Conservation (phyloP, 441 rosid genomes). For the Gossypium schwendimanii region DNA sequence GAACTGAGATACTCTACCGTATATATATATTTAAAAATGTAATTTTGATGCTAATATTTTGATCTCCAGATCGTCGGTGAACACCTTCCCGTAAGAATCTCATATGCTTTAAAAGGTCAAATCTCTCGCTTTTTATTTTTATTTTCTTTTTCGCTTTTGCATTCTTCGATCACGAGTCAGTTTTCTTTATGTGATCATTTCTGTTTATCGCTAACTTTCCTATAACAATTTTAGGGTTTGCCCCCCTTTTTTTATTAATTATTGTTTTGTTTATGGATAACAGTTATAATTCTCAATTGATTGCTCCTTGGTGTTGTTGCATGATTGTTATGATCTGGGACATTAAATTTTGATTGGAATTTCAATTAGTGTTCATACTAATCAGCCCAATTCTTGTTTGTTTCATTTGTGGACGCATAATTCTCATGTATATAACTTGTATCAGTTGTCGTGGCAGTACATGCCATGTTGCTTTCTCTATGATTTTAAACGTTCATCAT, state of each 20-base stretch:
- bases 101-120: not conserved
- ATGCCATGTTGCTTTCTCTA: not conserved
- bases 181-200: not conserved
- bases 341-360: not conserved
- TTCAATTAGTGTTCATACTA: not conserved
- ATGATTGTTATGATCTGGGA: not conserved
- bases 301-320: not conserved
- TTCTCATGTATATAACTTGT: not conserved
- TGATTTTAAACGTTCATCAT: not conserved
- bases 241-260: not conserved
- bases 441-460: not conserved
- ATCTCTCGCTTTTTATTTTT: not conserved
- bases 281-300: not conserved
- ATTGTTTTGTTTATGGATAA: not conserved
- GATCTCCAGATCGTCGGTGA: not conserved
- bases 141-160: not conserved
- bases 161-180: not conserved
- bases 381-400: not conserved
- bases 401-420: not conserved
- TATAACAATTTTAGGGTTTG: not conserved
- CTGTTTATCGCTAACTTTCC: not conserved
- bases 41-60: conserved; percentile 1
- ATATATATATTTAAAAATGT: not conserved
- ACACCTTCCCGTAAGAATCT: not conserved
- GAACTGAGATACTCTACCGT: too few species aligned